Percentiles rank a stretch among this genome's conserved stretches.
phyloP scores from a whole-genome alignment of 1,139 yeast genomes.

The Blastobotrys buckinghamii region DNA sequence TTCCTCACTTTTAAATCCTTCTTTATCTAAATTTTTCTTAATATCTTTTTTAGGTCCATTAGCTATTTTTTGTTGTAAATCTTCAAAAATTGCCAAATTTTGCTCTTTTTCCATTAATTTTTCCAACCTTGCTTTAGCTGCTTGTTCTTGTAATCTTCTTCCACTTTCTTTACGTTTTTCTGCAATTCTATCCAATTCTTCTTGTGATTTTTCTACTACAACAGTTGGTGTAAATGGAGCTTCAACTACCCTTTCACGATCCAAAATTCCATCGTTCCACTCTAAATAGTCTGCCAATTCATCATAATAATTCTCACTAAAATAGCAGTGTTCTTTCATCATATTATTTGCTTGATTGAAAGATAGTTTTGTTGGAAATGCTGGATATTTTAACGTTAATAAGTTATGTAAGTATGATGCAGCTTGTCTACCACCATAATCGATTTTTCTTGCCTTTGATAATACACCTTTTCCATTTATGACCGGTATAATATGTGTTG shows the following conservation, averaged over 20 bases:
- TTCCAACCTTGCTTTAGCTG: slow-evolving; percentile 75
- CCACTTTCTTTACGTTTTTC: slow-evolving; percentile 85
- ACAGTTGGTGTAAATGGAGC: slow-evolving; percentile 67
- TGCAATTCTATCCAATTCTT: slow-evolving; percentile 70
- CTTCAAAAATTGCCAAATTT: slow-evolving; percentile 66
- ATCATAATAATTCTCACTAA: slow-evolving; percentile 58
- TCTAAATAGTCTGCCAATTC: slow-evolving; percentile 58
- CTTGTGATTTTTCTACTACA: slow-evolving; percentile 73
- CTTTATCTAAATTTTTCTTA: slow-evolving; percentile 50
- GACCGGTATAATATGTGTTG: slow-evolving; percentile 80
- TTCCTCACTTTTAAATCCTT: slow-evolving; percentile 70
- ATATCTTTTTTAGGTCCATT: slow-evolving; percentile 42
- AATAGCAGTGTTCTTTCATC: slow-evolving; percentile 72
- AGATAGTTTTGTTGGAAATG: slow-evolving; percentile 72
- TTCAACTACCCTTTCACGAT: slow-evolving; percentile 69
- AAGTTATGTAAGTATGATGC: slow-evolving; percentile 57
- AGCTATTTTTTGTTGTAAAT: slow-evolving; percentile 49
- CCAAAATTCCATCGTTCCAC: slow-evolving; percentile 45
- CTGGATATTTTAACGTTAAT: slow-evolving; percentile 80
- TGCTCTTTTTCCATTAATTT: slow-evolving; percentile 75
- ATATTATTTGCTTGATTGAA: slow-evolving; percentile 59
- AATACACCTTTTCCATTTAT: slow-evolving; percentile 59
- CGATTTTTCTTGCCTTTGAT: slow-evolving; percentile 69
- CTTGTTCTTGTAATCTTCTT: slow-evolving; percentile 84
- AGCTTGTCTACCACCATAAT: slow-evolving; percentile 86